Evolutionary conservation across 768 basidiomycete species (phyloP), one percentile per base, ranked within the genome.

Genomic region (Crucibulum laeve): DNA sequence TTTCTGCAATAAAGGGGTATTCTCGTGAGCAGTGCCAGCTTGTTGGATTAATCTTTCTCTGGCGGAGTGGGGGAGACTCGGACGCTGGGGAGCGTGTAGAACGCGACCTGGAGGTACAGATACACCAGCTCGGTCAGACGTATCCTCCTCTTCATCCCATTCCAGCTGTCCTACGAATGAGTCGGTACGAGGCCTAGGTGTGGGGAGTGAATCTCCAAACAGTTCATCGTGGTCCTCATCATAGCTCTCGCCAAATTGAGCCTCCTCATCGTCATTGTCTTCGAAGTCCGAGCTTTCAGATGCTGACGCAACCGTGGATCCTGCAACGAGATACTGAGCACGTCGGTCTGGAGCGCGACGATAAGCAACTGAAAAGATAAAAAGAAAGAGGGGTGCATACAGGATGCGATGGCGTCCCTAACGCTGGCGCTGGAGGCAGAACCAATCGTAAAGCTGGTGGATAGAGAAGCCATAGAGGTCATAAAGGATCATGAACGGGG

Each of bases 281-380:
- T 63, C 65, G 15, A 63, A 57, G 42, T 67, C 67, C 14, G 60
- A 63, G 5, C 63, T 55, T 44, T 77, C 73, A 4, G 70, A 65
- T 3, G 75, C 64, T 8, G 73, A 67, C n/a, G 73, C 73, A 19
- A 82, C 72, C 24, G 73, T 70, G 5, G 80, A 79, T 40, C 76
- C 77, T 17, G 79, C 79, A 30, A 78, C 68, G 8, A 86, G 72
- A 53, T 76, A 83, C 55, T 87, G 84, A 5, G 83, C 68, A 23
- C 86, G 76, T 42, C 78, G 79, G 57, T 87, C 86, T 88, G 50
- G 15, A 47, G 44, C 43, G 15, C 21, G 51, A 34, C 42, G 6
- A 36, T 46, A 24, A 26, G 14, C 14, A 21, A 30, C 36, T 43
- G 25, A 47, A 39, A 22, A 49, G 26, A 11, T n/a, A 18, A 24